Evolutionary conservation across 1,284 basidiomycete genomes (phyloP).

Genomic region (Cutaneotrichosporon sp.): DNA sequence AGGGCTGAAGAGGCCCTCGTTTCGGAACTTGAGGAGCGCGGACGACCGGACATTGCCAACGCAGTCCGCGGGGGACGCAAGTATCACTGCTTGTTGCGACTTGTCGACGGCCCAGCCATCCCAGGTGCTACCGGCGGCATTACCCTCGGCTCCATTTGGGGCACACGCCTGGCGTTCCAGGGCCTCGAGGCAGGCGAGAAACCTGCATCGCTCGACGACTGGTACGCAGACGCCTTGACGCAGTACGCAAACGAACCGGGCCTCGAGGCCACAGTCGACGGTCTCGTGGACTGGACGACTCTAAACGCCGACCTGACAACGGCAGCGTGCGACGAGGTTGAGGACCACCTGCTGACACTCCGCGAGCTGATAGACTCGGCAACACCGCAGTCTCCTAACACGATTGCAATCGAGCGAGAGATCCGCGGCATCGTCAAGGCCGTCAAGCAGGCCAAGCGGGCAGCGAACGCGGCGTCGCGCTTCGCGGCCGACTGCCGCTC

Average conservation of each 20-base stretch:
- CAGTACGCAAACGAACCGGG: slow-evolving; percentile 10
- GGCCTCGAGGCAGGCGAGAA: slow-evolving; percentile 4
- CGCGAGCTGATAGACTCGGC: not conserved
- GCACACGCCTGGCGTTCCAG: slow-evolving; percentile 9
- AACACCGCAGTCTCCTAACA: not conserved
- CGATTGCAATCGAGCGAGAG: slow-evolving; percentile 2
- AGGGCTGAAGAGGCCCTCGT: slow-evolving; percentile 8
- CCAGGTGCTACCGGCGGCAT: slow-evolving; percentile 6
- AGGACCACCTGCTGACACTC: not conserved
- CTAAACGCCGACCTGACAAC: slow-evolving; percentile 8
- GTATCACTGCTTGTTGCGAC: slow-evolving; percentile 4
- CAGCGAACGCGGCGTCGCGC: not conserved
- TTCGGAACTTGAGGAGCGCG: not conserved
- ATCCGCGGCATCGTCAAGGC: slow-evolving; percentile 4
- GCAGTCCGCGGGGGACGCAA: slow-evolving; percentile 7
- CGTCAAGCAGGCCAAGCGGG: slow-evolving; percentile 4
- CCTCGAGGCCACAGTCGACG: slow-evolving; percentile 6
- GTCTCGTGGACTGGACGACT: slow-evolving; percentile 11
- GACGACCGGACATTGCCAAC: slow-evolving; percentile 1
- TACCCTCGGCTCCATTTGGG: slow-evolving; percentile 6
- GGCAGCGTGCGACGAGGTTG: slow-evolving; percentile 6
- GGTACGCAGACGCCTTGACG: slow-evolving; percentile 9
- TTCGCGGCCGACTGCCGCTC: slow-evolving; percentile 11
- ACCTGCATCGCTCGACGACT: slow-evolving; percentile 7
- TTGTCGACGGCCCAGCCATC: slow-evolving; percentile 8